phyloP scores from a whole-genome alignment of 2,329 filamentous ascomycete species.

The Leptographium flavum region DNA sequence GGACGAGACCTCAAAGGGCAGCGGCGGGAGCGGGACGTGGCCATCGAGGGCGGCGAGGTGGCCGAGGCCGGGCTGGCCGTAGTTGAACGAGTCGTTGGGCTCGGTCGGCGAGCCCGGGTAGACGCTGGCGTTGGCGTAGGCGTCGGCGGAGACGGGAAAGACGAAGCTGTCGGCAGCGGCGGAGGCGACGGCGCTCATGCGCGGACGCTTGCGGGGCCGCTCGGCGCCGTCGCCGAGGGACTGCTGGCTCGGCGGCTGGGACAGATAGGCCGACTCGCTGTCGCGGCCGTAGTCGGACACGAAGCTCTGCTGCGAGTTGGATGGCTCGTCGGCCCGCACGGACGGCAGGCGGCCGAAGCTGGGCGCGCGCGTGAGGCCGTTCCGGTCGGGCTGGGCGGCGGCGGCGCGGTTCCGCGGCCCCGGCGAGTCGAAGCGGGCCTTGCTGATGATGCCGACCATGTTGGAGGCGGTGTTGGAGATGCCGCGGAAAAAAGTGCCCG shows the following conservation, averaged over 20 bases:
- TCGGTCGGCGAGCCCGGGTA: slow-evolving; percentile 64
- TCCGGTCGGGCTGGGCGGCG: slow-evolving; percentile 15
- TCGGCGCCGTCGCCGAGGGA: slow-evolving; percentile 46
- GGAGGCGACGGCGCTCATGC: slow-evolving; percentile 38
- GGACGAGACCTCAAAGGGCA: slow-evolving; percentile 45
- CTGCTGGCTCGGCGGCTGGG: slow-evolving; percentile 30
- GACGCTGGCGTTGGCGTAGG: slow-evolving; percentile 25
- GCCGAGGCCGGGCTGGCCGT: slow-evolving; percentile 34
- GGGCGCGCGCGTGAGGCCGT: slow-evolving; percentile 49
- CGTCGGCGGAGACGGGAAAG: slow-evolving; percentile 25
- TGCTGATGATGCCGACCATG: slow-evolving; percentile 91
- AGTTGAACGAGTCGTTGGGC: slow-evolving; percentile 65
- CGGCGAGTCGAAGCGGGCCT: slow-evolving; percentile 84
- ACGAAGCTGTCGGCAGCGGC: slow-evolving; percentile 44
- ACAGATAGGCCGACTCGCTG: slow-evolving; percentile 56
- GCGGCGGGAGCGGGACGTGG: slow-evolving; percentile 47
- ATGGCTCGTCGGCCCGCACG: slow-evolving; percentile 56
- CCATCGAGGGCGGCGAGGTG: slow-evolving; percentile 30
- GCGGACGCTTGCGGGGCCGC: slow-evolving; percentile 68
- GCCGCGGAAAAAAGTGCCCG: slow-evolving; percentile 92
- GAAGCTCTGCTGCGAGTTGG: slow-evolving; percentile 76
- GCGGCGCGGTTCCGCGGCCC: slow-evolving; percentile 42
- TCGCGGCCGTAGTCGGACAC: slow-evolving; percentile 62
- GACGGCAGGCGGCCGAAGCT: slow-evolving; percentile 60
- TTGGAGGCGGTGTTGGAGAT: slow-evolving; percentile 88